These are phyloP conservation scores for Suillus spraguei DNA, from an alignment of 768 basidiomycete genomes.

Conservation along the genomic window DNA sequence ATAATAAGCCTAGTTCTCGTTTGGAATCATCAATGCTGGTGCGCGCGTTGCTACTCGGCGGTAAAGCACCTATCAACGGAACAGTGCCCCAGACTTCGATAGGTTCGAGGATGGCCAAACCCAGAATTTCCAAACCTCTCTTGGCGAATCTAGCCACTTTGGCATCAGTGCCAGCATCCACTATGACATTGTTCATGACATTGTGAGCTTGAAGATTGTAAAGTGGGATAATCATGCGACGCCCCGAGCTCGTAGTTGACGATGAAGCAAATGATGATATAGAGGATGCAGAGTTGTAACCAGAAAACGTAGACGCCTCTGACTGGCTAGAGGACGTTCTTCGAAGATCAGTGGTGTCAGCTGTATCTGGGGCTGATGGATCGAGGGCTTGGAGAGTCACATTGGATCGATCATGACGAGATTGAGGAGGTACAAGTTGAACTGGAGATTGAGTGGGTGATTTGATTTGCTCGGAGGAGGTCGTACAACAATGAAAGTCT, in stretches of 20 bases:
- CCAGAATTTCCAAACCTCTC: slow-evolving; percentile 76
- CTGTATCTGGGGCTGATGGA: slow-evolving; percentile 33
- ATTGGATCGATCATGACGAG: slow-evolving; percentile 41
- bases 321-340: slow-evolving; percentile 50
- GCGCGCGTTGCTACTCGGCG: slow-evolving; percentile 24
- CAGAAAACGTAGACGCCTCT: slow-evolving; percentile 48
- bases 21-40: slow-evolving; percentile 31
- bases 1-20: slow-evolving; percentile 24
- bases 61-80: slow-evolving; percentile 16
- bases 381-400: slow-evolving; percentile 50
- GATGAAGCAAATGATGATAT: slow-evolving; percentile 44
- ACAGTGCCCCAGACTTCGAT: slow-evolving; percentile 63
- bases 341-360: slow-evolving; percentile 25
- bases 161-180: slow-evolving; percentile 88
- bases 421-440: slow-evolving; percentile 74
- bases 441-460: slow-evolving; percentile 91
- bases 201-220: slow-evolving; percentile 90
- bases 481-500: slow-evolving; percentile 92
- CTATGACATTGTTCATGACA: slow-evolving; percentile 82
- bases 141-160: slow-evolving; percentile 79
- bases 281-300: slow-evolving; percentile 48
- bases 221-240: slow-evolving; percentile 82
- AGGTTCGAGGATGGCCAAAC: slow-evolving; percentile 77
- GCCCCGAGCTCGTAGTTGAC: slow-evolving; percentile 45
- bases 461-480: slow-evolving; percentile 86